These are phyloP conservation scores for Eucalyptus polybractea DNA, from an alignment of 345 rosid species.

Conservation along the genomic window DNA sequence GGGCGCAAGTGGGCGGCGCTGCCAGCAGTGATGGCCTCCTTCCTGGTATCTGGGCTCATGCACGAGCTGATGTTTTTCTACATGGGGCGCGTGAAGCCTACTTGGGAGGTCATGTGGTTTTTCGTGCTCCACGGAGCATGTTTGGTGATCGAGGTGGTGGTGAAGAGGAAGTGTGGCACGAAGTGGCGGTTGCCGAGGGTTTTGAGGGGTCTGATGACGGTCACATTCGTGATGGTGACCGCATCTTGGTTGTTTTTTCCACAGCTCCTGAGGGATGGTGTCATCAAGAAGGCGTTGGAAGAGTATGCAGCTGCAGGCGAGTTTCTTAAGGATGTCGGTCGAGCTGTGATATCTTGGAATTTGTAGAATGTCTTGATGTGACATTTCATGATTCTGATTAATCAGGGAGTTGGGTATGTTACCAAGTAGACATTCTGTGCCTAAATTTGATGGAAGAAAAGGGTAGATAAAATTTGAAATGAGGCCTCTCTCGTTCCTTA, in stretches of 20 bases:
- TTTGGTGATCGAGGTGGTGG: background rate
- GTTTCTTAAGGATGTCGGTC: background rate
- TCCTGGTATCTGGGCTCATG: slow-evolving; percentile 10
- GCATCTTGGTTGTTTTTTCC: slow-evolving; percentile 23
- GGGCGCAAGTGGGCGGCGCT: slow-evolving; percentile 4
- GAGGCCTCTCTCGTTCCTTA: background rate
- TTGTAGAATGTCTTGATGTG: background rate
- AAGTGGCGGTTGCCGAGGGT: slow-evolving; percentile 34
- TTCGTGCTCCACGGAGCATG: slow-evolving; percentile 11
- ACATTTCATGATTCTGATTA: background rate
- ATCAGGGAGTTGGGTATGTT: background rate
- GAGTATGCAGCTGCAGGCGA: slow-evolving; percentile 17
- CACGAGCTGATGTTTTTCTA: slow-evolving; percentile 11
- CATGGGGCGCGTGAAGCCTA: slow-evolving; percentile 8
- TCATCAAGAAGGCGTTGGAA: slow-evolving; percentile 11
- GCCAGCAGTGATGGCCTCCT: slow-evolving; percentile 6
- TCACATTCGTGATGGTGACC: slow-evolving; percentile 11
- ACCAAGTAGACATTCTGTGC: background rate
- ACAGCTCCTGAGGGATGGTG: background rate
- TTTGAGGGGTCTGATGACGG: slow-evolving; percentile 18
- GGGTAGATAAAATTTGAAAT: background rate
- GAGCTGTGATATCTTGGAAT: background rate
- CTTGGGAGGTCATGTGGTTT: slow-evolving; percentile 9
- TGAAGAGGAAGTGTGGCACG: slow-evolving; percentile 9
- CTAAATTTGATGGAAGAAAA: background rate